These are phyloP conservation scores for Wickerhamiella allomyrinae DNA, from an alignment of 805 yeast genomes.

Conservation along the genomic window DNA sequence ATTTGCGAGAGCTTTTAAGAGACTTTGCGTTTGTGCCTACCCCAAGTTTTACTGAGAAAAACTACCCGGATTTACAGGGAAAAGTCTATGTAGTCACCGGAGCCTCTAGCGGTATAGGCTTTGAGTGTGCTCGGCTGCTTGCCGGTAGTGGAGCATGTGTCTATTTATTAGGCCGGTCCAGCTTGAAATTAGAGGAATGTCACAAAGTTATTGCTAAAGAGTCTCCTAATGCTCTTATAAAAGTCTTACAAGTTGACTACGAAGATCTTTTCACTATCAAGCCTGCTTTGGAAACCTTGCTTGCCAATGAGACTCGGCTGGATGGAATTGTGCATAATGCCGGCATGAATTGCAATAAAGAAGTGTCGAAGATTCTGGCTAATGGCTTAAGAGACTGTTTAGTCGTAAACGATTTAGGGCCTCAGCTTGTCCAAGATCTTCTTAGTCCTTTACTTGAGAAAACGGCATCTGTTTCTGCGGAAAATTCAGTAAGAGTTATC, in stretches of 20 bases:
- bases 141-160: conserved; percentile 25
- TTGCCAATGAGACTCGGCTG: conserved; percentile 19
- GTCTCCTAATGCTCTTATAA: conserved; percentile 12
- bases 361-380: conserved; percentile 5
- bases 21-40: conserved; percentile 8
- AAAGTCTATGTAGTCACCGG: conserved; percentile 23
- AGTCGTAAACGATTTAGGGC: conserved; percentile 34
- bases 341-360: conserved; percentile 9
- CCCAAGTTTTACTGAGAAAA: conserved; percentile 10
- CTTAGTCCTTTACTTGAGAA: conserved; percentile 24
- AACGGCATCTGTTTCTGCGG: conserved; percentile 23
- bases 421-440: conserved; percentile 28
- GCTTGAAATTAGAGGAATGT: conserved; percentile 23
- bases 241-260: conserved; percentile 12
- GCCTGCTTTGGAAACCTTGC: conserved; percentile 25
- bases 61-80: conserved; percentile 24
- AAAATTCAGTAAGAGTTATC: conserved; percentile 27
- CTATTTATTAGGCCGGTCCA: conserved; percentile 28
- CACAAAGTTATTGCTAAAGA: conserved; percentile 20
- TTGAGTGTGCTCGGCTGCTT: conserved; percentile 13
- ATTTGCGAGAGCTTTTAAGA: conserved; percentile 9
- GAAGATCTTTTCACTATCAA: conserved; percentile 31
- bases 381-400: conserved; percentile 24
- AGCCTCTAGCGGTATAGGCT: conserved; percentile 18
- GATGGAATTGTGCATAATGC: conserved; percentile 30